phyloP scores from a whole-genome alignment of 306 rosid species.

The Cucumis sativus region DNA sequence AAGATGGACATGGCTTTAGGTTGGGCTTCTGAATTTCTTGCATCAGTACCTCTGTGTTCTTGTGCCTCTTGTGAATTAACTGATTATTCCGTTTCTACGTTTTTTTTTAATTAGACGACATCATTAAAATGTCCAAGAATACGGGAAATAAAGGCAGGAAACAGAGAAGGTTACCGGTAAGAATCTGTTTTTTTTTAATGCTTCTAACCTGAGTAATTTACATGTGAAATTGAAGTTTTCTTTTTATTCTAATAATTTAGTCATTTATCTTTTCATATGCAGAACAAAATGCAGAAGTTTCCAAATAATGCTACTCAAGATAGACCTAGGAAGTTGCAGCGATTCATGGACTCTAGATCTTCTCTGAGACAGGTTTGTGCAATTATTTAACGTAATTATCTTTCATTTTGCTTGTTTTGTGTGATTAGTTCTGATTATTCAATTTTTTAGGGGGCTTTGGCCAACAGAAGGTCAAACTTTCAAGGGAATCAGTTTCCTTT shows the following conservation, averaged over 20 bases:
- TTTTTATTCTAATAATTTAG: not conserved
- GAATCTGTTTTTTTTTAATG: not conserved
- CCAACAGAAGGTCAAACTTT: constrained; percentile 74
- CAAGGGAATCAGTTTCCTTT: constrained; percentile 66
- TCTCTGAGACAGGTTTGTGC: constrained; percentile 65
- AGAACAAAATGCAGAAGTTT: constrained; percentile 58
- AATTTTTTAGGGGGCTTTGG: constrained; percentile 50
- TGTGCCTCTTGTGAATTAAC: not conserved
- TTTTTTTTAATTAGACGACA: constrained; percentile 40
- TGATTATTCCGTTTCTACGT: not conserved
- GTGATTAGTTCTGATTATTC: not conserved
- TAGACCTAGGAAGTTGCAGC: constrained; percentile 37
- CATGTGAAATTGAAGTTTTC: not conserved
- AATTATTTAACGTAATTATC: not conserved
- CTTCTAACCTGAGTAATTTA: not conserved
- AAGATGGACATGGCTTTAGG: constrained; percentile 96
- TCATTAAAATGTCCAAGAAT: constrained; percentile 68
- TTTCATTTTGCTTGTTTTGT: not conserved
- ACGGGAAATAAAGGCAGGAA: constrained; percentile 19
- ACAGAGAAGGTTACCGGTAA: constrained; percentile 46
- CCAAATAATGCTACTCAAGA: constrained; percentile 42
- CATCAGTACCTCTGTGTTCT: not conserved
- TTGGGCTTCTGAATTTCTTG: constrained; percentile 6
- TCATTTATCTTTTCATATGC: constrained; percentile 3
- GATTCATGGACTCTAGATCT: constrained; percentile 58